Base-by-base conservation (phyloP, 371 early-diverging fungal genomes). In the Polyrhizophydium stewartii region DNA sequence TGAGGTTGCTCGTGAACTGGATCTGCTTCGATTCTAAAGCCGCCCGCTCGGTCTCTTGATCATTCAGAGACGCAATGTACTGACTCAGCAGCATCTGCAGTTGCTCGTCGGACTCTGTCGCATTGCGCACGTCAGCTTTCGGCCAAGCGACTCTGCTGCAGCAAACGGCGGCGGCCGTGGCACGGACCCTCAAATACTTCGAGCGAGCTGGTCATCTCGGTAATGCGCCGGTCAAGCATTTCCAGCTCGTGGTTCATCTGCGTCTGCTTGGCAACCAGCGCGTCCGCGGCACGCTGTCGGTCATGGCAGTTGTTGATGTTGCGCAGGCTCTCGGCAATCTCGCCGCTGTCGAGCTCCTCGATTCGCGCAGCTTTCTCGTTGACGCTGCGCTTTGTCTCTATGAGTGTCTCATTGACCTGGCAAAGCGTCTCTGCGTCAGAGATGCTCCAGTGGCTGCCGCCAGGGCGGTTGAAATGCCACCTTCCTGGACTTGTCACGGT, bases 401-500 rank as follows among this genome's bases (percentile, higher is more conserved):
- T 32, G 21, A 12, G 10, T 10, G 43, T 24, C 25, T 31, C 35
- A 60, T 47, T 24, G 33, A 55, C 25, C 45, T 38, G 27, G 49
- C 0, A 49, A 10, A 24, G 53, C 53, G 58, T 27, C 37, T 35
- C 3, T 45, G 24, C 19, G 41, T 40, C 63, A 55, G 63, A 22
- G 3, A 17, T 30, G 12, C 12, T 28, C 10, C 24, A 53, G 6
- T 31, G 51, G 24, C 25, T 43, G 43, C 7, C 31, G 21, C 17
- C 38, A 35, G 13, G 12, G n/a, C 17, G 43, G n/a, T 43, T 43
- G 43, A 43, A 43, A 43, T 10, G 53, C 65, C 24, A 93, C 83
- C 52, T 82, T 76, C 40, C 87, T 88, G 0, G 93, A 89, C 62
- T 89, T 89, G 28, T 79, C 81, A 47, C 88, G 87, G 63, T 92